Conservation (phyloP, 2,329 filamentous ascomycete species). For the Passalora sequoiae region DNA sequence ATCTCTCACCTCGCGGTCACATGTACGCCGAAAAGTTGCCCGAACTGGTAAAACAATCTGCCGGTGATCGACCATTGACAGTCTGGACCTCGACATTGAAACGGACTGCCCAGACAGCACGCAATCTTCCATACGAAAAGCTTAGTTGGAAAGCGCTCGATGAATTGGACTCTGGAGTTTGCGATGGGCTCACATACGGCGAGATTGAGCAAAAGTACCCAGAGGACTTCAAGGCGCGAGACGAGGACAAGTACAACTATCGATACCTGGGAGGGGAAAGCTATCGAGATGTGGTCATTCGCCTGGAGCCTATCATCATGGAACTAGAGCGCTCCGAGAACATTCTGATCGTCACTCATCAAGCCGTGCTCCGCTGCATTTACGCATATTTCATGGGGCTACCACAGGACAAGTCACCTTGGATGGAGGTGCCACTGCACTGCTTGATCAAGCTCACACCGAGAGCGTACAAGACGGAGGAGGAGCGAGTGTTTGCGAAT, state of each 20-base stretch:
- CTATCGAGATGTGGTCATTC: constrained; percentile 93
- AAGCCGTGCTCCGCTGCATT: constrained; percentile 92
- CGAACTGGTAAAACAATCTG: constrained; percentile 75
- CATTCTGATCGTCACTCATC: constrained; percentile 95
- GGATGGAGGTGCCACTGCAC: constrained; percentile 97
- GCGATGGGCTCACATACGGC: constrained; percentile 92
- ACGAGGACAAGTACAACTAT: constrained; percentile 99
- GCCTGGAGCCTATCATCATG: constrained; percentile 98
- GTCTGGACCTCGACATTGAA: constrained; percentile 72
- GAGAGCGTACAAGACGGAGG: constrained; percentile 86
- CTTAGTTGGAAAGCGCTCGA: constrained; percentile 98
- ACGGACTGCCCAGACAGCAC: constrained; percentile 86
- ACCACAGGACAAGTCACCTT: constrained; percentile 84
- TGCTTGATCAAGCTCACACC: constrained; percentile 95
- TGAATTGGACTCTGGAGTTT: constrained; percentile 92
- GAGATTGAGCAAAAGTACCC: constrained; percentile 89
- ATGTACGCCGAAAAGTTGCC: constrained; percentile 82
- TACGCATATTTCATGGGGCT: constrained; percentile 99
- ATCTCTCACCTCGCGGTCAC: constrained; percentile 79
- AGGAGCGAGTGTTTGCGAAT: constrained; percentile 80
- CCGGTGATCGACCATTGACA: constrained; percentile 67
- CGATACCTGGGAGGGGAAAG: constrained; percentile 95
- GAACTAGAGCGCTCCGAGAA: constrained; percentile 94
- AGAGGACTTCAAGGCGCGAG: constrained; percentile 89
- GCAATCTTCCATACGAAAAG: constrained; percentile 86